Percentiles rank a stretch among this genome's conserved stretches.
Conservation (phyloP, 441 rosid genomes). For the Populus hybrid region DNA sequence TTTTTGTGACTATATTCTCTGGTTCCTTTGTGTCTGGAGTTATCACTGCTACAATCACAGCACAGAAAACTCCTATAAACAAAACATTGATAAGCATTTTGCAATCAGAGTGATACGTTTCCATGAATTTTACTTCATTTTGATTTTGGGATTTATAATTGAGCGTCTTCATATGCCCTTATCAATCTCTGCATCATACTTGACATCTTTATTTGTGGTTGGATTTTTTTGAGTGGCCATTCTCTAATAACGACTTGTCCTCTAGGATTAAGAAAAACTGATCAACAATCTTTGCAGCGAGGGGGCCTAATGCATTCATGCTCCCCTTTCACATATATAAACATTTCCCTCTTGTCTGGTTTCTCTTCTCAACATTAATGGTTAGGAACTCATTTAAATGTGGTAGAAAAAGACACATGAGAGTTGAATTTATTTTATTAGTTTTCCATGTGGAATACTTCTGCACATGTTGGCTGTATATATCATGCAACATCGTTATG, state of each 20-base stretch:
- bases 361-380: slow-evolving; percentile 7
- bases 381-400: neutral
- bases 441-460: neutral
- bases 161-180: neutral
- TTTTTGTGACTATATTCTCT: neutral
- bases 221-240: neutral
- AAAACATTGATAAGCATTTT: too few species aligned
- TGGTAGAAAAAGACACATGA: neutral
- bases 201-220: neutral
- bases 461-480: neutral
- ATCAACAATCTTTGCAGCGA: too few species aligned
- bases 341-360: neutral
- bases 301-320: neutral
- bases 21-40: neutral
- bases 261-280: neutral
- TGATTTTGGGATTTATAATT: neutral
- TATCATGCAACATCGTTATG: neutral
- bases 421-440: slow-evolving; percentile 1
- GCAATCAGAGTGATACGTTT: neutral
- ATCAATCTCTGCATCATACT: neutral
- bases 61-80: neutral
- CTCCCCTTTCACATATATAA: neutral
- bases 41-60: neutral
- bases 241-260: neutral
- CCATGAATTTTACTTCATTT: neutral